Evolutionary conservation across 768 basidiomycete genomes (phyloP), one percentile per base, ranked within the genome.

Genomic region (Boletus subparvulus): DNA sequence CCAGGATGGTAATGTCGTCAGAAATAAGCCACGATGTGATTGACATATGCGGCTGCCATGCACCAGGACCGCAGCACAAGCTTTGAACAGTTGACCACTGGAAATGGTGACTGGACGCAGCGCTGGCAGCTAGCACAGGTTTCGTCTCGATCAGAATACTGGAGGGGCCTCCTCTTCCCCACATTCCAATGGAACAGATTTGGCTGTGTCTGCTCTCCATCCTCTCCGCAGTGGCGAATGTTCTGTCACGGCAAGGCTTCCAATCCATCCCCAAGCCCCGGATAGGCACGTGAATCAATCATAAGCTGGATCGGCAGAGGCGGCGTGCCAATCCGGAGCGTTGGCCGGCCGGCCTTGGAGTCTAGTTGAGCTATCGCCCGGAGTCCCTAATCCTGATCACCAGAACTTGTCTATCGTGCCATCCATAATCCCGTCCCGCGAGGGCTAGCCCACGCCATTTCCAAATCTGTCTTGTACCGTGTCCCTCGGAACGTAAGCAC

Each of bases 401-500:
- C 51, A 24, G 14, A 42, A 16, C 26, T 28, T 28, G 10, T 30
- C 36, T n/a, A 39, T 40, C 48, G 6, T 17, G 8, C 30, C 24
- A 24, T n/a, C 45, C 33, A 11, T 11, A 21, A 24, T 43, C n/a
- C 42, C 28, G 28, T 26, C 47, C 14, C 16, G 17, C 28, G 49
- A 26, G 3, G 39, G 35, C 19, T 10, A 30, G 37, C 28, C 35
- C 48, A 39, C 12, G 16, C 32, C 48, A 40, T 33, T 10, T 30
- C 52, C 42, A 30, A 46, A 52, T 50, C 36, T 24, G 58, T 57
- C 58, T 19, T 2, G 41, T 13, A 12, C 65, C 60, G 67, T 30
- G 39, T 44, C 30, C 39, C 28, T 54, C 67, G 66, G 66, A 43
- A 36, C 21, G 28, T 35, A 48, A n/a, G 26, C 50, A 24, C 45